phyloP scores from a whole-genome alignment of 164 flowering plant species.

The Nelumbo lutea region DNA sequence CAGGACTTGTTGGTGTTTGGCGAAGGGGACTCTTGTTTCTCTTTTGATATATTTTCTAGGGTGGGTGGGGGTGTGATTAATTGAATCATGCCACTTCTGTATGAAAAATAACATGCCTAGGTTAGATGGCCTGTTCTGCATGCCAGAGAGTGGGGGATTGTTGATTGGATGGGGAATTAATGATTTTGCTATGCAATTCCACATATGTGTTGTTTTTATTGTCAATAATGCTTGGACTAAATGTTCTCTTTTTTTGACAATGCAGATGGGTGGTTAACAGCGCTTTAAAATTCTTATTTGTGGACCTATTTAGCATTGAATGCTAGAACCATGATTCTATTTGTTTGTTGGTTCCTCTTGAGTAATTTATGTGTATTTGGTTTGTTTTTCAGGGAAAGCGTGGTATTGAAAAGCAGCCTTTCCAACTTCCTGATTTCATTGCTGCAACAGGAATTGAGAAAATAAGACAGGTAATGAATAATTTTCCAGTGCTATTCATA shows the following conservation, averaged over 20 bases:
- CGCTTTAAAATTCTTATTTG: neutral
- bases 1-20: slow-evolving; percentile 69
- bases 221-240: slow-evolving; percentile 26
- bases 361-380: slow-evolving; percentile 7
- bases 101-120: neutral
- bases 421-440: slow-evolving; percentile 85
- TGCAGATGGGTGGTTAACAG: neutral
- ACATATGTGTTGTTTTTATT: slow-evolving; percentile 22
- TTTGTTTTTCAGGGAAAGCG: slow-evolving; percentile 67
- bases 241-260: slow-evolving; percentile 12
- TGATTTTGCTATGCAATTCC: slow-evolving; percentile 27
- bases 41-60: slow-evolving; percentile 36
- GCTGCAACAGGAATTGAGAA: slow-evolving; percentile 85
- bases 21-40: slow-evolving; percentile 50
- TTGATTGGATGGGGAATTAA: slow-evolving; percentile 5
- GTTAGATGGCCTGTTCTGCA: neutral
- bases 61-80: slow-evolving; percentile 71
- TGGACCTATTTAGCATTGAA: neutral
- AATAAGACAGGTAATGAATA: slow-evolving; percentile 58
- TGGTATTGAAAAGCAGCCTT: slow-evolving; percentile 80
- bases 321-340: neutral
- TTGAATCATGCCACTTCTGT: neutral
- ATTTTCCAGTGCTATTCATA: no score
- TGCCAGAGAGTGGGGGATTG: neutral
- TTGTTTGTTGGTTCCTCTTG: neutral